Base-by-base conservation (phyloP, 257 asterid genomes). In the Cruciata laevipes region DNA sequence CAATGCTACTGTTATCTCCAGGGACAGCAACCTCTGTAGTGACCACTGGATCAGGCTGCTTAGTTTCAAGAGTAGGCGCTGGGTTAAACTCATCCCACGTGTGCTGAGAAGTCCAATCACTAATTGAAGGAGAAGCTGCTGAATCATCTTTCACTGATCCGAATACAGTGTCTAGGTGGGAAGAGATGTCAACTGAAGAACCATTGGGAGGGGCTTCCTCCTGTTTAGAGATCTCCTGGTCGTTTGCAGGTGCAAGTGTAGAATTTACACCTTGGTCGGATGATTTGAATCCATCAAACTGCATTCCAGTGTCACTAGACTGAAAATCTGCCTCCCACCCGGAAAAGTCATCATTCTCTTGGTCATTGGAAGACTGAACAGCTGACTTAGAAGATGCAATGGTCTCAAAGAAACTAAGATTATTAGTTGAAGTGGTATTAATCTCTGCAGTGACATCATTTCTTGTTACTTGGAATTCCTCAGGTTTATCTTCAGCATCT, bases 301-400 rank as follows among this genome's bases (percentile, higher is more conserved):
- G 75, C 65, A 47, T 73, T 72, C 73, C 89, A 73, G 76, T 53
- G 74, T 74, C 83, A 68, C 93, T 77, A 65, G 75, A 73, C 70
- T 85, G 95, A 75, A 92, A 92, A 76, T 85, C 92, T 47, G 98
- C 96, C 71, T 86, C 82, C 98, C 98, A 89, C 71, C 73, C 91
- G 16, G 95, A 76, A 69, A 80, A 77, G n/a, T 68, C 81, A 69
- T 73, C 80, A 69, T 20, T 55, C 37, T 62, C 59, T 71, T 73
- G 55, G 40, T 65, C 65, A 63, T 70, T 68, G 51, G 80, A 71
- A 69, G 87, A 74, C 71, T 66, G 78, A 66, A 65, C 68, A 69
- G 83, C 74, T 60, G 74, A 70, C 72, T 80, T 83, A 63, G 88
- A 73, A 62, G 82, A 74, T 71, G 74, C 82, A 66, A 60, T 74